Evolutionary conservation across 345 rosid species (phyloP).

Genomic region (Ricinus communis): DNA sequence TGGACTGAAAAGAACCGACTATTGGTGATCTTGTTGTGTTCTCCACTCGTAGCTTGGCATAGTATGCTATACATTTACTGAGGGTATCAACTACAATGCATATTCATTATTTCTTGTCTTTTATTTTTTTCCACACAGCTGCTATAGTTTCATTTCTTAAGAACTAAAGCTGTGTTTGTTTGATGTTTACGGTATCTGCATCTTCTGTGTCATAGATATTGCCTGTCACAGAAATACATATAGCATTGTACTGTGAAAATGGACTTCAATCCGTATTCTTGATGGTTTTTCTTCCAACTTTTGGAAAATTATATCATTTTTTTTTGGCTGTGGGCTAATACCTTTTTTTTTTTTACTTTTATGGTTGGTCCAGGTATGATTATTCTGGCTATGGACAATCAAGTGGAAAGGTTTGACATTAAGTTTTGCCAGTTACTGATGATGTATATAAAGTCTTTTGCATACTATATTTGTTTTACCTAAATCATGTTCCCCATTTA

Average conservation of each 20-base stretch:
- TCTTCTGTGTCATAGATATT: too few species aligned
- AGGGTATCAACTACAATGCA: too few species aligned
- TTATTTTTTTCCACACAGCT: too few species aligned
- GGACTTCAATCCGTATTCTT: not conserved
- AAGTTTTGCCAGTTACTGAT: constrained; percentile 20
- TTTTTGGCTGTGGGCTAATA: constrained; percentile 4
- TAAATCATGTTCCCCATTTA: not conserved
- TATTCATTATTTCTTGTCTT: too few species aligned
- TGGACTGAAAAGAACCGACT: too few species aligned
- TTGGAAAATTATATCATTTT: not conserved
- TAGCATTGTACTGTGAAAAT: not conserved
- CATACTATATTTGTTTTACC: constrained; percentile 2
- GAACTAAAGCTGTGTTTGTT: too few species aligned
- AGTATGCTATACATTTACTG: too few species aligned
- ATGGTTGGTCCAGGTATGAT: constrained; percentile 62
- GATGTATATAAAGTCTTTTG: not conserved
- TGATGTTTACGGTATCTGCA: too few species aligned
- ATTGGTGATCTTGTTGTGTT: too few species aligned
- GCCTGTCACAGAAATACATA: not conserved
- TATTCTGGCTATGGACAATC: constrained; percentile 98
- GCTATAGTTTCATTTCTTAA: too few species aligned
- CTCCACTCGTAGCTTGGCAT: too few species aligned
- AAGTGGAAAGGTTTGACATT: constrained; percentile 71
- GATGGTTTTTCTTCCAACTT: not conserved
- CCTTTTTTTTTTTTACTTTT: constrained; percentile 21